These are phyloP conservation scores for Metarhizium guizhouense DNA, from an alignment of 2,329 filamentous ascomycete species.

Conservation along the genomic window DNA sequence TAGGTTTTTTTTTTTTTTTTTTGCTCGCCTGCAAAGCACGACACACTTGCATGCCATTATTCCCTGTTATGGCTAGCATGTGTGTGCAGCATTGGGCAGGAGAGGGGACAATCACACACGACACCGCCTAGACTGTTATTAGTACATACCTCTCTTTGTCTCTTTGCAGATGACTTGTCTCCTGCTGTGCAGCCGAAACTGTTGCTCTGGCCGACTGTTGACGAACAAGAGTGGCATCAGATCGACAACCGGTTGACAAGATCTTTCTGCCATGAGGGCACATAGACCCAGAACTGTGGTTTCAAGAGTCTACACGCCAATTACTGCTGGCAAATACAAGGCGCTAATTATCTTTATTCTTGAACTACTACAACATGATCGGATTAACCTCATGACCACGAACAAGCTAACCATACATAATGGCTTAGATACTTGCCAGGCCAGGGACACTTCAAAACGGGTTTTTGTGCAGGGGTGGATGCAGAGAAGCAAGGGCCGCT, in stretches of 20 bases:
- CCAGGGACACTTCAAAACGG: not conserved
- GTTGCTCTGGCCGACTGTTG: not conserved
- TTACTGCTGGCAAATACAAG: not conserved
- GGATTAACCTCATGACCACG: no score
- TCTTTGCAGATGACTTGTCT: not conserved
- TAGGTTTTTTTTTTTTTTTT: not conserved
- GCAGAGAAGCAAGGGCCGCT: not conserved
- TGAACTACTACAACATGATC: not conserved
- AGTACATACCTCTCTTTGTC: not conserved
- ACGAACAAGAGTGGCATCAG: not conserved
- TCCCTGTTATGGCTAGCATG: not conserved
- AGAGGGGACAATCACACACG: not conserved
- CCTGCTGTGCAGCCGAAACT: not conserved
- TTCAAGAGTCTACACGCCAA: not conserved
- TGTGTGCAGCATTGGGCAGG: not conserved
- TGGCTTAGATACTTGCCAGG: not conserved
- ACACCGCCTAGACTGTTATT: not conserved
- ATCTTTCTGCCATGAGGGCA: not conserved
- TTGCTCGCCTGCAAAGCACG: not conserved
- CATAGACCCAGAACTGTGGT: not conserved
- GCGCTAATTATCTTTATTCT: not conserved
- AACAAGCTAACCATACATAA: not conserved
- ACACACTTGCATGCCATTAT: slow-evolving; percentile 3
- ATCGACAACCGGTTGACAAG: not conserved
- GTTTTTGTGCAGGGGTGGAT: not conserved